Conservation (phyloP, 1,284 basidiomycete species). For the Sporisorium graminicola region DNA sequence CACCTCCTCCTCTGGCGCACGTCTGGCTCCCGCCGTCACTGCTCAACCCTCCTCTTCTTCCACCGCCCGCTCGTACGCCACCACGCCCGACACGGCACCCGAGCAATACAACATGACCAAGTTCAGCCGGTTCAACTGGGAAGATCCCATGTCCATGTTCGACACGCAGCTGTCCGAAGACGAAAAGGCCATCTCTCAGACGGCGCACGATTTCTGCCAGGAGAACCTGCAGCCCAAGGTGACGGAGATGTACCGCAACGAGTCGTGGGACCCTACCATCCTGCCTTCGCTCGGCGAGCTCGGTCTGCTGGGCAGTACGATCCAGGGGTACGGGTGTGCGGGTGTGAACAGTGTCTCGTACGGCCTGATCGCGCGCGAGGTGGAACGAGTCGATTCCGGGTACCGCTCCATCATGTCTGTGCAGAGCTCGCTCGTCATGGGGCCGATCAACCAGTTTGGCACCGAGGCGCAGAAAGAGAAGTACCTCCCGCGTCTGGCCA, state of each 20-base stretch:
- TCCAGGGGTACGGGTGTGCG: constrained; percentile 92
- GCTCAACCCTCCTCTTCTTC: constrained; percentile 2
- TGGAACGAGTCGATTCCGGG: constrained; percentile 94
- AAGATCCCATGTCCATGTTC: constrained; percentile 71
- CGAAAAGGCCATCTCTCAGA: constrained; percentile 88
- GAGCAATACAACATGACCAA: constrained; percentile 61
- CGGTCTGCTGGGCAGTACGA: constrained; percentile 90
- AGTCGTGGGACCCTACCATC: constrained; percentile 82
- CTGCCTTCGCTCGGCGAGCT: constrained; percentile 92
- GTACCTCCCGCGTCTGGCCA: constrained; percentile 86
- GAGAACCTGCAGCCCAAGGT: constrained; percentile 86
- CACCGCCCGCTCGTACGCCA: constrained; percentile 27
- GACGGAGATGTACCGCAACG: constrained; percentile 85
- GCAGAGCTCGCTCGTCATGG: constrained; percentile 97
- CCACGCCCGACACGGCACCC: constrained; percentile 40
- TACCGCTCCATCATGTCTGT: constrained; percentile 96
- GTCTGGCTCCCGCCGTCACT: constrained; percentile 10
- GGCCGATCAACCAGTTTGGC: constrained; percentile 91
- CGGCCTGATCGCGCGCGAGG: constrained; percentile 90
- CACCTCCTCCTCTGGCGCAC: neutral
- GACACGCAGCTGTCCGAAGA: constrained; percentile 80
- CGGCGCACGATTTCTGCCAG: constrained; percentile 86
- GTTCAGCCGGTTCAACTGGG: constrained; percentile 78
- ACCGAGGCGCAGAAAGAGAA: constrained; percentile 89
- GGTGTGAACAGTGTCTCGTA: constrained; percentile 93